phyloP scores from a whole-genome alignment of 768 basidiomycete genomes.

The Pulveroboletus sp. region DNA sequence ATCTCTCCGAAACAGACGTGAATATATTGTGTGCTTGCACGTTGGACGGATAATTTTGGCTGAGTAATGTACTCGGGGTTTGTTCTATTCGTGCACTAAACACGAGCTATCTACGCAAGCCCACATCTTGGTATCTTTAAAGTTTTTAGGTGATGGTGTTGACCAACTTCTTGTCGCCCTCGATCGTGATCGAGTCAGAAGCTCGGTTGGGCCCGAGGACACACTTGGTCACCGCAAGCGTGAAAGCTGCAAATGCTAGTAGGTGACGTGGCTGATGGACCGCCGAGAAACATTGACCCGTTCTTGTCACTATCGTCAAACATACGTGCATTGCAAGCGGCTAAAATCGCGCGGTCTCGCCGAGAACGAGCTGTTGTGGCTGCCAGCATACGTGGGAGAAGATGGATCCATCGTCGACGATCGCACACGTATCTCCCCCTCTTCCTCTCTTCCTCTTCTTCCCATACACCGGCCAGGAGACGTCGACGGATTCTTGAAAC shows the following conservation, averaged over 20 bases:
- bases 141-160: not conserved
- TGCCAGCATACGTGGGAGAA: too few relatives aligned
- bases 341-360: not conserved
- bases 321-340: too few relatives aligned
- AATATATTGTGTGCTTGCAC: slow-evolving; percentile 17
- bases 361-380: not conserved
- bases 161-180: not conserved
- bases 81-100: not conserved
- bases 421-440: slow-evolving; percentile 3
- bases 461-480: not conserved
- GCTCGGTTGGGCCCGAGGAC: slow-evolving; percentile 5
- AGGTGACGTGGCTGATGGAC: not conserved
- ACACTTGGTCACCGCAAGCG: not conserved
- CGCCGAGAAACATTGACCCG: not conserved
- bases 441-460: slow-evolving; percentile 4
- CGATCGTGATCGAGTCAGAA: slow-evolving; percentile 18
- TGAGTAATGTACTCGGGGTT: not conserved
- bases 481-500: slow-evolving; percentile 12
- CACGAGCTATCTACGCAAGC: not conserved
- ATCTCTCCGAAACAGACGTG: slow-evolving; percentile 20
- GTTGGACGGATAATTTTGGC: not conserved
- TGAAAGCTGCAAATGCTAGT: not conserved
- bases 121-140: not conserved
- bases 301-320: not conserved
- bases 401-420: slow-evolving; percentile 1